Evolutionary conservation across 2,329 filamentous ascomycete species (phyloP).

Genomic region (Penicillium thymicola): DNA sequence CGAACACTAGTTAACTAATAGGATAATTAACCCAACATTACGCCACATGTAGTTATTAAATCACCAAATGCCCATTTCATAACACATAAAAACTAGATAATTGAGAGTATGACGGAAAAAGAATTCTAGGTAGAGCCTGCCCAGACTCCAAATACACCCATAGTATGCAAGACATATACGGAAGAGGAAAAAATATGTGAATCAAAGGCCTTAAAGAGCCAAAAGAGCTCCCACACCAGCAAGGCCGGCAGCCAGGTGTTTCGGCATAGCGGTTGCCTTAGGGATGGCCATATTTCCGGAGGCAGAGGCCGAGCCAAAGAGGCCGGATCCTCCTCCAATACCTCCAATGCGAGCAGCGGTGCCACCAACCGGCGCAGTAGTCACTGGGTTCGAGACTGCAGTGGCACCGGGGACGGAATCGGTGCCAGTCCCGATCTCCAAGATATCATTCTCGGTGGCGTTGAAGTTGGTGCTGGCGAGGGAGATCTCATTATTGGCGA

Average conservation of each 20-base stretch:
- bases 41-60: neutral
- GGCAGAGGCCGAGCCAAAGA: slow-evolving; percentile 17
- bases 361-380: slow-evolving; percentile 42
- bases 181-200: neutral
- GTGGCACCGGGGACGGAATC: slow-evolving; percentile 53
- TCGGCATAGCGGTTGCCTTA: slow-evolving; percentile 14
- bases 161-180: slow-evolving; percentile 7
- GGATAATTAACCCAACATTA: too few relatives aligned
- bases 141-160: slow-evolving; percentile 12
- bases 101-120: neutral
- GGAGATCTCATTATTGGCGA: slow-evolving; percentile 58
- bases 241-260: slow-evolving; percentile 20
- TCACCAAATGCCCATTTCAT: slow-evolving; percentile 2
- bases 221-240: slow-evolving; percentile 25
- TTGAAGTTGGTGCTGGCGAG: slow-evolving; percentile 62
- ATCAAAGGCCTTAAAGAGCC: slow-evolving; percentile 11
- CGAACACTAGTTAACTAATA: too few relatives aligned
- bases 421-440: slow-evolving; percentile 53
- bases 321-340: slow-evolving; percentile 8
- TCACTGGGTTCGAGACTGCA: slow-evolving; percentile 50
- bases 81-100: slow-evolving; percentile 1
- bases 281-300: slow-evolving; percentile 16
- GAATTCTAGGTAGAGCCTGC: slow-evolving; percentile 7
- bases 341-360: slow-evolving; percentile 45
- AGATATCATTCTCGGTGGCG: slow-evolving; percentile 47